phyloP scores from a whole-genome alignment of 768 basidiomycete genomes.

The Leccinellum luteum region DNA sequence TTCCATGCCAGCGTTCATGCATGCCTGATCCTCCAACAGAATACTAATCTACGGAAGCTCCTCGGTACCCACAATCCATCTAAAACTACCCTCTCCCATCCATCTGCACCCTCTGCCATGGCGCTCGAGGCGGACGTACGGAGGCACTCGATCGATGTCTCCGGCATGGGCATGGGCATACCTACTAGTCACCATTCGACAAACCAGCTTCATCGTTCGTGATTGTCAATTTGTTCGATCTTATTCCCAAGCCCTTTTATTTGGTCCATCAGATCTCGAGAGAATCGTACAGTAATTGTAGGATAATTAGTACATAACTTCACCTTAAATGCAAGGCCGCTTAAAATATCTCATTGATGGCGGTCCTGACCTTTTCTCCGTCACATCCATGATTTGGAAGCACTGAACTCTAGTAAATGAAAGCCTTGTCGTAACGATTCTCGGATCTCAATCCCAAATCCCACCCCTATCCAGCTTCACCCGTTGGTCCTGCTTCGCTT shows the following conservation, averaged over 20 bases:
- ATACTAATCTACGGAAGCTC: constrained; percentile 32
- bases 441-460: constrained; percentile 52
- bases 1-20: not conserved
- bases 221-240: not conserved
- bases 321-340: not conserved
- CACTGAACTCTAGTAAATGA: constrained; percentile 4
- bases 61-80: constrained; percentile 26
- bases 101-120: constrained; percentile 27
- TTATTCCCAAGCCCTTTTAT: not conserved
- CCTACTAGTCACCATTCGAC: constrained; percentile 2
- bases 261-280: not conserved
- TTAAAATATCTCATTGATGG: not conserved
- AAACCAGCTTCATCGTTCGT: constrained; percentile 10
- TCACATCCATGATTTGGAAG: constrained; percentile 1
- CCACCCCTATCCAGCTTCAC: constrained; percentile 60
- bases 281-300: constrained; percentile 17
- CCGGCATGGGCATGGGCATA: constrained; percentile 28
- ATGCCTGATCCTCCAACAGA: constrained; percentile 13
- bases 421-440: constrained; percentile 16
- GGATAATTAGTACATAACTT: constrained; percentile 15
- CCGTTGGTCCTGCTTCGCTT: constrained; percentile 75
- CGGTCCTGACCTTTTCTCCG: constrained; percentile 7
- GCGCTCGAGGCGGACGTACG: constrained; percentile 33
- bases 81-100: constrained; percentile 16
- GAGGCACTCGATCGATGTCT: constrained; percentile 32